phyloP scores from a whole-genome alignment of 495 filamentous ascomycete species.

The Tricharina praecox region DNA sequence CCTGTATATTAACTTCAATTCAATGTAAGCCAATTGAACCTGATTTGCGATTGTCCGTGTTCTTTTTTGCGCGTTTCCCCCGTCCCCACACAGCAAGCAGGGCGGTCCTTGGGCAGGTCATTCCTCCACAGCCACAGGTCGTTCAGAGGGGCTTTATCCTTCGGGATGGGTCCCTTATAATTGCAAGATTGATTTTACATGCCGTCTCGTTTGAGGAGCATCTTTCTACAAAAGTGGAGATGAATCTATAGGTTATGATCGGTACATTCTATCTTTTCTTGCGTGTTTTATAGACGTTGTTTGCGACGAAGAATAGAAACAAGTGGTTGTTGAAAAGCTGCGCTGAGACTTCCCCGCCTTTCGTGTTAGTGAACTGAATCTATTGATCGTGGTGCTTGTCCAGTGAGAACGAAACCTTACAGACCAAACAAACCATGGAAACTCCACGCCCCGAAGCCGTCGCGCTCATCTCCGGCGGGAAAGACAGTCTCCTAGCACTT shows the following conservation, averaged over 20 bases:
- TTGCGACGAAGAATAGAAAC: neutral
- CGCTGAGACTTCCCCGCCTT: neutral
- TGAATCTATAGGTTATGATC: constrained; percentile 5
- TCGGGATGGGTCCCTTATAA: neutral
- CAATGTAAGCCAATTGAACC: neutral
- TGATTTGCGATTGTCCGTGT: neutral
- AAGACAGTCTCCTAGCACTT: constrained; percentile 87
- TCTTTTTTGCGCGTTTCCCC: neutral
- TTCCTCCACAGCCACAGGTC: constrained; percentile 3
- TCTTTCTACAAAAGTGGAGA: neutral
- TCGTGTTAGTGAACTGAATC: constrained; percentile 1
- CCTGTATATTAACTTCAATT: neutral
- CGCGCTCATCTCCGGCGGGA: constrained; percentile 84
- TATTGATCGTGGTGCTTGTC: too few species aligned
- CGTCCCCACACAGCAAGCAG: neutral
- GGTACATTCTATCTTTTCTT: constrained; percentile 3
- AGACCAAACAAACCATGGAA: neutral
- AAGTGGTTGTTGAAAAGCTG: too few species aligned
- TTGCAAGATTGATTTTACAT: constrained; percentile 1
- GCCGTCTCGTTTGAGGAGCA: constrained; percentile 7
- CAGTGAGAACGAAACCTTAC: neutral
- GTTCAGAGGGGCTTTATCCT: constrained; percentile 2
- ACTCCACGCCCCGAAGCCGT: constrained; percentile 42
- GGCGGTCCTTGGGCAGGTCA: neutral
- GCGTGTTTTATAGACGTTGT: neutral